These are phyloP conservation scores for Alternaria angustiovoidea DNA, from an alignment of 2,329 filamentous ascomycete genomes.

Conservation along the genomic window DNA sequence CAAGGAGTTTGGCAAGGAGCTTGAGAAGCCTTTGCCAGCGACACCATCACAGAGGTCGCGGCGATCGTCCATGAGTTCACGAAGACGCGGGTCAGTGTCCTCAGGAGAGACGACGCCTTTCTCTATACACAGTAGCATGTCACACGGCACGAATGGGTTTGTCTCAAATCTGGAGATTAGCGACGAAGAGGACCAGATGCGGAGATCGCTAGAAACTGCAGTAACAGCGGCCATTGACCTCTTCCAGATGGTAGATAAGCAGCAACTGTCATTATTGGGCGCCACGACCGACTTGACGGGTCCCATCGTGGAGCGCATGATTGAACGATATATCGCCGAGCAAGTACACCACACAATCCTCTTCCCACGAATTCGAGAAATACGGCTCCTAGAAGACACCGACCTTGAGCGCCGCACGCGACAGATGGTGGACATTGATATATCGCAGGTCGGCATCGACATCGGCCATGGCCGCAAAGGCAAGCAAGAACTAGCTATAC, in stretches of 20 bases:
- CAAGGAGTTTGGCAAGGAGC: constrained; percentile 83
- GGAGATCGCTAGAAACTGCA: constrained; percentile 86
- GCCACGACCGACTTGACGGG: constrained; percentile 94
- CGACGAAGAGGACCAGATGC: constrained; percentile 91
- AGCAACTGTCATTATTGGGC: constrained; percentile 88
- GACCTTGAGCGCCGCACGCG: constrained; percentile 89
- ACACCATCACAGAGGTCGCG: constrained; percentile 62
- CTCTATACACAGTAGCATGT: constrained; percentile 50
- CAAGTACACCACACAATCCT: constrained; percentile 86
- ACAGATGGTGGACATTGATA: constrained; percentile 92
- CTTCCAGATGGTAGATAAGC: constrained; percentile 94
- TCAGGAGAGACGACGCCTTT: constrained; percentile 46
- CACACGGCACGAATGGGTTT: constrained; percentile 48
- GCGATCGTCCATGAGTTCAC: constrained; percentile 44
- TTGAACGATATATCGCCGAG: constrained; percentile 93
- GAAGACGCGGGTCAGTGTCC: constrained; percentile 46
- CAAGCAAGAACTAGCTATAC: constrained; percentile 81
- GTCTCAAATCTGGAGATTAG: constrained; percentile 69
- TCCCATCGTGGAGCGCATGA: constrained; percentile 88
- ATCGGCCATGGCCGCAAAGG: constrained; percentile 80
- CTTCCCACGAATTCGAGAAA: constrained; percentile 80
- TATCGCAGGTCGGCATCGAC: constrained; percentile 89
- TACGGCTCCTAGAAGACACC: constrained; percentile 81
- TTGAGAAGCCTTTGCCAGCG: constrained; percentile 83
- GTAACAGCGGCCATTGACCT: constrained; percentile 94